Evolutionary conservation across 129 eudicot species (phyloP).

Genomic region (Chrysanthemum lavandulifolium): DNA sequence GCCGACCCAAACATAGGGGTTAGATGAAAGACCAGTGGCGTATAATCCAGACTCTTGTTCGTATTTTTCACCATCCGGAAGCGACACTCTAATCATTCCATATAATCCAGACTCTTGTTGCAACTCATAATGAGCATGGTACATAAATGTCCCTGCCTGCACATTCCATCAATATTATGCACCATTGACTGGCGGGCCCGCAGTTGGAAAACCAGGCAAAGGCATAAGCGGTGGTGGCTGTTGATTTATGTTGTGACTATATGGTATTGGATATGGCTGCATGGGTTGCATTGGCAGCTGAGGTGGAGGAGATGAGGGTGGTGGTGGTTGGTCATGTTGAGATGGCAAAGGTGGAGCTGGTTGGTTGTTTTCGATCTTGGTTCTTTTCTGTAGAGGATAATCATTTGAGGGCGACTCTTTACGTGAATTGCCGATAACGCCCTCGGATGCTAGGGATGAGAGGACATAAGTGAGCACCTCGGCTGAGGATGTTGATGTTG

Average conservation of each 20-base stretch:
- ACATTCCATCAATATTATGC: not conserved
- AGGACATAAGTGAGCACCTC: too few relatives aligned
- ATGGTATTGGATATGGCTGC: conserved; percentile 61
- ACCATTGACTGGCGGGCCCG: conserved; percentile 41
- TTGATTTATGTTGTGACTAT: conserved; percentile 47
- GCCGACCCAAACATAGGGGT: too few relatives aligned
- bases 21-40: too few relatives aligned
- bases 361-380: conserved; percentile 51
- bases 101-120: too few relatives aligned
- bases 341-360: conserved; percentile 41
- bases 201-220: conserved; percentile 37
- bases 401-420: conserved; percentile 51
- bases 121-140: too few relatives aligned
- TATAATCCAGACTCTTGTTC: too few relatives aligned
- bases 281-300: conserved; percentile 67
- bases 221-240: conserved; percentile 46
- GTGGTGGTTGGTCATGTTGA: conserved; percentile 51
- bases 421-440: conserved; percentile 44
- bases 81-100: too few relatives aligned
- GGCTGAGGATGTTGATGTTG: too few relatives aligned
- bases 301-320: conserved; percentile 74
- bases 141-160: too few relatives aligned
- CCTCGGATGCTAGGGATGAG: conserved; percentile 85
- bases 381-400: conserved; percentile 53
- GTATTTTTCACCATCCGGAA: too few relatives aligned